Conservation (phyloP, 495 filamentous ascomycete genomes). For the Halenospora varia region DNA sequence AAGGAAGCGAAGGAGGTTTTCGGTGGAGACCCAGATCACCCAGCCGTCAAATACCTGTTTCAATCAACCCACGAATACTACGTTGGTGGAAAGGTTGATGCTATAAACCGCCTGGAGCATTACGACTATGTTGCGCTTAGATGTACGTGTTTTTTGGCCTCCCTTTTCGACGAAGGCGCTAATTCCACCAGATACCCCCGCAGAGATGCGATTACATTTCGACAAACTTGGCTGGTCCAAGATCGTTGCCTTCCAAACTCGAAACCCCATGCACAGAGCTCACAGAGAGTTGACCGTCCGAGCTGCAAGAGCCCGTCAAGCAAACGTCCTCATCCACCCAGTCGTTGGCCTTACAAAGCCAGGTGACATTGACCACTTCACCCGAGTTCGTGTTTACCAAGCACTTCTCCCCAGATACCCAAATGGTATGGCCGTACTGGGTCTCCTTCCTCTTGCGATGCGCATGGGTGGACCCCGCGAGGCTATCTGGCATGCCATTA, state of each 20-base stretch:
- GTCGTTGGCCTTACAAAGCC: conserved; percentile 98
- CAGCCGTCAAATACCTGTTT: conserved; percentile 85
- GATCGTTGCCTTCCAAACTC: conserved; percentile 97
- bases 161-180: neutral
- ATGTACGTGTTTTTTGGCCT: conserved; percentile 51
- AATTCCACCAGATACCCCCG: conserved; percentile 70
- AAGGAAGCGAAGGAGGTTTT: conserved; percentile 93
- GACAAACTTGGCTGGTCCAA: conserved; percentile 97
- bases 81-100: conserved; percentile 91
- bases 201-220: conserved; percentile 93
- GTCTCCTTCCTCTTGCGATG: conserved; percentile 94
- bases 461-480: conserved; percentile 98
- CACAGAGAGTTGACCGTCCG: conserved; percentile 96
- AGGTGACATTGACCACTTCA: conserved; percentile 99
- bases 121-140: conserved; percentile 97
- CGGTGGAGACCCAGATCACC: conserved; percentile 84
- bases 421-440: conserved; percentile 98
- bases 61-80: conserved; percentile 79
- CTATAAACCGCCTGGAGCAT: conserved; percentile 90
- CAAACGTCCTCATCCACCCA: conserved; percentile 98
- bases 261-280: conserved; percentile 98
- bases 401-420: conserved; percentile 95
- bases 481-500: conserved; percentile 99
- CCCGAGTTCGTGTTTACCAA: conserved; percentile 96
- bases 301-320: conserved; percentile 89